Conservation (phyloP, 306 rosid species). For the Mimosa pudica region DNA sequence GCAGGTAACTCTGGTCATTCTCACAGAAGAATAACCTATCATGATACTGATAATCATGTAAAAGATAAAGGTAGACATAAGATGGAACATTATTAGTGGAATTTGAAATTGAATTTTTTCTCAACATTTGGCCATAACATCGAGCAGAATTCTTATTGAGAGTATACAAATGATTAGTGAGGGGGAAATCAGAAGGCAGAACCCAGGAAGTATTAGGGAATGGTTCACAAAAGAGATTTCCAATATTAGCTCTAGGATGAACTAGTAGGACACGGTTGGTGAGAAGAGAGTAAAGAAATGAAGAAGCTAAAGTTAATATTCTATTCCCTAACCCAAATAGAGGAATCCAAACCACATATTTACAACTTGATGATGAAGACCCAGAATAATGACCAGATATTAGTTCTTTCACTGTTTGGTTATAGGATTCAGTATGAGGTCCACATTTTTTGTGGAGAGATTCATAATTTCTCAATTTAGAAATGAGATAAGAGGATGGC, state of each 20-base stretch:
- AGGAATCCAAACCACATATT: constrained; percentile 70
- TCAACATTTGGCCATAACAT: constrained; percentile 67
- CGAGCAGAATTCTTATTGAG: constrained; percentile 50
- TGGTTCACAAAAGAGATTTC: constrained; percentile 71
- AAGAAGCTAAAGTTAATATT: constrained; percentile 63
- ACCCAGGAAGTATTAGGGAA: constrained; percentile 67
- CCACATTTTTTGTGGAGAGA: constrained; percentile 66
- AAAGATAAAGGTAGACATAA: constrained; percentile 64
- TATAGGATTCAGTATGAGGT: constrained; percentile 61
- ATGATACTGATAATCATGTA: constrained; percentile 57
- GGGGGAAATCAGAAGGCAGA: constrained; percentile 62
- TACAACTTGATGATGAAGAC: constrained; percentile 41
- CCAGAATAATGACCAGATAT: constrained; percentile 45
- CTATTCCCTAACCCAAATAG: constrained; percentile 74
- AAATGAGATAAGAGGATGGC: constrained; percentile 62
- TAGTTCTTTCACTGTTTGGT: constrained; percentile 55
- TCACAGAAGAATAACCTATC: constrained; percentile 81
- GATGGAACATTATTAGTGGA: constrained; percentile 26
- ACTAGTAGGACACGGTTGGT: constrained; percentile 68
- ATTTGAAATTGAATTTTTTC: constrained; percentile 36
- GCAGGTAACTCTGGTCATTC: constrained; percentile 57
- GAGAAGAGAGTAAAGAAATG: constrained; percentile 74
- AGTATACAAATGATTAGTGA: constrained; percentile 38
- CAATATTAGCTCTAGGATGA: constrained; percentile 70
- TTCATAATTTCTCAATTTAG: constrained; percentile 62